These are phyloP conservation scores for Leptosphaerulina australis DNA, from an alignment of 2,329 filamentous ascomycete genomes.

Conservation along the genomic window DNA sequence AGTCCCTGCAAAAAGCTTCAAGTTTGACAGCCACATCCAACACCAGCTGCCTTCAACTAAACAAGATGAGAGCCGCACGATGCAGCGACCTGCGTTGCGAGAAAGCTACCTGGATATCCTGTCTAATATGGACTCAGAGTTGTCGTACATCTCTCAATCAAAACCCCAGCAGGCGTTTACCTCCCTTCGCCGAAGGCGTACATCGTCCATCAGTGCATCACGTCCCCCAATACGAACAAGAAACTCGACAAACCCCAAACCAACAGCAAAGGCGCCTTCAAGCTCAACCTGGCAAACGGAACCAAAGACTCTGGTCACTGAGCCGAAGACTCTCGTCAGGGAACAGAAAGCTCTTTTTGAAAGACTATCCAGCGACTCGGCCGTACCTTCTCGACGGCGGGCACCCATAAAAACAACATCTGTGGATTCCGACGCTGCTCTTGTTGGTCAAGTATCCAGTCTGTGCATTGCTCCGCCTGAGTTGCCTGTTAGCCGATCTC, in stretches of 20 bases:
- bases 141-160: conserved; percentile 29
- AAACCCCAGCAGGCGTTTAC: conserved; percentile 22
- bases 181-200: conserved; percentile 24
- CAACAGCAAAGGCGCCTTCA: conserved; percentile 21
- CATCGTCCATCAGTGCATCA: conserved; percentile 26
- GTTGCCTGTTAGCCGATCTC: conserved; percentile 8
- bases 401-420: conserved; percentile 22
- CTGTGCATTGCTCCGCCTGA: conserved; percentile 15
- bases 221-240: conserved; percentile 30
- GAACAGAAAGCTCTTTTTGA: conserved; percentile 26
- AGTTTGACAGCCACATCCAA: conserved; percentile 43
- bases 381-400: conserved; percentile 3
- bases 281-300: conserved; percentile 21
- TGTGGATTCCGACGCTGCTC: conserved; percentile 37
- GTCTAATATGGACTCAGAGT: conserved; percentile 38
- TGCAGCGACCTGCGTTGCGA: conserved; percentile 20
- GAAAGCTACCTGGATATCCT: conserved; percentile 36
- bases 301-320: conserved; percentile 15
- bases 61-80: conserved; percentile 5
- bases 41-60: conserved; percentile 35
- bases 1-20: conserved; percentile 26
- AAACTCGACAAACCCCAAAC: conserved; percentile 24
- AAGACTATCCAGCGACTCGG: conserved; percentile 20
- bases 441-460: conserved; percentile 31
- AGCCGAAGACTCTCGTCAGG: conserved; percentile 13